Percentiles rank a stretch among this genome's conserved stretches.
These are phyloP conservation scores for Trametes meyenii DNA, from an alignment of 768 basidiomycete genomes.

Conservation along the genomic window DNA sequence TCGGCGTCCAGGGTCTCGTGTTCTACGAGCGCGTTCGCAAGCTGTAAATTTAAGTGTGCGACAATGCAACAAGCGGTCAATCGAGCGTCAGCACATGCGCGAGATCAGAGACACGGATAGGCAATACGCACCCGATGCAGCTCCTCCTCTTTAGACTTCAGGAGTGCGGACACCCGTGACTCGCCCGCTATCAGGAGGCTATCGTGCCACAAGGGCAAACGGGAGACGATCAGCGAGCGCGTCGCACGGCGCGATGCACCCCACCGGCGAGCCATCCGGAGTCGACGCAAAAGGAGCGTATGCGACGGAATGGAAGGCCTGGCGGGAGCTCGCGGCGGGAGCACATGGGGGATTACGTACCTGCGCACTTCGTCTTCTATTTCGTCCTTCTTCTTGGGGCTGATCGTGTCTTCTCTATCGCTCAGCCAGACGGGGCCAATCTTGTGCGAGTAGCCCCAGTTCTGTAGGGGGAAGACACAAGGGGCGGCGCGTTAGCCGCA, in stretches of 20 bases:
- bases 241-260: conserved; percentile 5
- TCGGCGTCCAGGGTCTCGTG: conserved; percentile 90
- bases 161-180: conserved; percentile 43
- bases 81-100: conserved; percentile 5
- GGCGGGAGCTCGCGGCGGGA: conserved; percentile 14
- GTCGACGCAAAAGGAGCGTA: neutral
- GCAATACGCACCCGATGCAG: conserved; percentile 44
- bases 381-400: conserved; percentile 74
- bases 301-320: conserved; percentile 8
- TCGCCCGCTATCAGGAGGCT: conserved; percentile 55
- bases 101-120: conserved; percentile 24
- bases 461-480: conserved; percentile 40
- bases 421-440: conserved; percentile 85
- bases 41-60: conserved; percentile 45
- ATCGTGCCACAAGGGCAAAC: conserved; percentile 20
- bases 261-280: neutral
- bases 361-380: conserved; percentile 87
- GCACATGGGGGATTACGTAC: conserved; percentile 48
- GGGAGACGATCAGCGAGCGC: conserved; percentile 12
- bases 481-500: conserved; percentile 2
- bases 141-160: conserved; percentile 47
- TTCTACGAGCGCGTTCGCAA: conserved; percentile 90
- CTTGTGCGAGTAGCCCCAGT: conserved; percentile 77
- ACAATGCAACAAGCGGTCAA: conserved; percentile 2
- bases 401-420: conserved; percentile 69